Conservation (phyloP, 179 eudicot species). For the Actinidia chinensis region DNA sequence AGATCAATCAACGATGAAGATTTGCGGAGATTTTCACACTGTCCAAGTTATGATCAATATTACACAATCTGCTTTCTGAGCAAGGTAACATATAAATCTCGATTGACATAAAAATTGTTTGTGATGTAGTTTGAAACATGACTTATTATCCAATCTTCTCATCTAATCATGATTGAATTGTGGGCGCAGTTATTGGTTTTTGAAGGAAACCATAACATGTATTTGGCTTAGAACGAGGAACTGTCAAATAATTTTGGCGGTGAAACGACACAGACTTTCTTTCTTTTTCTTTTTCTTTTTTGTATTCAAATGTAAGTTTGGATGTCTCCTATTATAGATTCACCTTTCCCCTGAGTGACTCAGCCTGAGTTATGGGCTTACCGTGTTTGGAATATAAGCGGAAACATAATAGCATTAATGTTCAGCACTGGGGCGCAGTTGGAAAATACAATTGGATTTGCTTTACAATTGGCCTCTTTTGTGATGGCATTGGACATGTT, state of each 20-base stretch:
- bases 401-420: slow-evolving; percentile 7
- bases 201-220: not conserved
- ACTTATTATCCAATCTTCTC: too few species aligned
- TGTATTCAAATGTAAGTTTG: not conserved
- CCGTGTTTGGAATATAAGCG: slow-evolving; percentile 1
- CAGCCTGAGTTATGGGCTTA: not conserved
- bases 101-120: too few species aligned
- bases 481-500: slow-evolving; percentile 64
- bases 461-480: slow-evolving; percentile 78
- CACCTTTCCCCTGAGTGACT: slow-evolving; percentile 7
- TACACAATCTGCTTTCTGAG: too few species aligned
- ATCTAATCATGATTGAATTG: too few species aligned
- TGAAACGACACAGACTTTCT: not conserved
- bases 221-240: not conserved
- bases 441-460: slow-evolving; percentile 70
- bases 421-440: slow-evolving; percentile 40
- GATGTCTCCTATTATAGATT: not conserved
- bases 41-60: too few species aligned
- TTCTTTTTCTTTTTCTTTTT: too few species aligned
- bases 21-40: too few species aligned
- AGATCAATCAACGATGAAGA: too few species aligned
- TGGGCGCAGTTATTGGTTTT: not conserved
- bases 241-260: not conserved
- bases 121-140: too few species aligned
- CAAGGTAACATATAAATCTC: too few species aligned